Evolutionary conservation across 768 basidiomycete species (phyloP), one percentile per base, ranked within the genome.

Genomic region (Mycena chlorophos): DNA sequence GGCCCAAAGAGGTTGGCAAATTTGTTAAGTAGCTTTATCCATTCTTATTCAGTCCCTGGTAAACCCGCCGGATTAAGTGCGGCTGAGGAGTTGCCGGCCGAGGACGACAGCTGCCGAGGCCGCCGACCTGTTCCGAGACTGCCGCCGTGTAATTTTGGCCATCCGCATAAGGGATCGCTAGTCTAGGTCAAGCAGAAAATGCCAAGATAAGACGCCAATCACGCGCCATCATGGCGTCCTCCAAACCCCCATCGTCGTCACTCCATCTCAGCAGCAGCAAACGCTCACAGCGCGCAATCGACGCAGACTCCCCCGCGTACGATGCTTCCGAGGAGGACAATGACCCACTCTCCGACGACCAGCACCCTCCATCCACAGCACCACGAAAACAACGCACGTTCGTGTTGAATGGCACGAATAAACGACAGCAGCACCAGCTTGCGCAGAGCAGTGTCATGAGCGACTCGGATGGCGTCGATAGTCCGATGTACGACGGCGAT

Each of bases 251-350:
- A 12, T 46, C 45, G 45, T 13, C 39, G 39, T 75, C 75, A 19
- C 69, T 82, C 5, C 79, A 80, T 66, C n/a, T n/a, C n/a, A n/a
- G n/a, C n/a, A n/a, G n/a, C n/a, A 73, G 71, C 58, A 91, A 89
- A 63, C 79, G 85, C 31, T 87, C 88, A 1, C 85, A 83, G 66
- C 80, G 85, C 64, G 82, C 86, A 10, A 80, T 76, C 58, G 73
- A 73, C 25, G 66, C 82, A 16, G 86, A 89, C 52, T 89, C 88
- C 1, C 88, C 88, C 17, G 87, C 88, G 3, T 89, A 89, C 72
- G 87, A 89, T 70, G 88, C 88, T 78, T 91, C 88, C 3, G 89
- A 91, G 66, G 90, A 91, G 73, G 90, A 92, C 80, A 92, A 92
- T 67, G 90, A 91, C 69, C 88, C 89, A 4, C 74, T 89, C 61